phyloP scores from a whole-genome alignment of 2,329 filamentous ascomycete genomes.

The Cladophialophora immunda region DNA sequence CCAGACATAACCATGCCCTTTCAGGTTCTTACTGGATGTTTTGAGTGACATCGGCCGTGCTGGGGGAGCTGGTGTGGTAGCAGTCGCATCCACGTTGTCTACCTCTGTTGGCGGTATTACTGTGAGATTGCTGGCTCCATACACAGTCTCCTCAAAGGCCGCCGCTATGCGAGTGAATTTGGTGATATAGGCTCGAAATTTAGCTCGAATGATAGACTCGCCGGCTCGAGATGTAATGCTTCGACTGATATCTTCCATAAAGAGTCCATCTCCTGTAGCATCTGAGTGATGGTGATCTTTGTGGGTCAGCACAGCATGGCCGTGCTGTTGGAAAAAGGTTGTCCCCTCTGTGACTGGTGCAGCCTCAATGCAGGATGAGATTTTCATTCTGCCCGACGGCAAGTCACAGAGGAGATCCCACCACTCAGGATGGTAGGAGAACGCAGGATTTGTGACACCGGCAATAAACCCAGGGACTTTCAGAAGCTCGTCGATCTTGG shows the following conservation, averaged over 20 bases:
- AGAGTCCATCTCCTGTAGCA: slow-evolving; percentile 83
- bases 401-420: slow-evolving; percentile 97
- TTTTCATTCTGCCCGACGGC: slow-evolving; percentile 90
- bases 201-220: slow-evolving; percentile 86
- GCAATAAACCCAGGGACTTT: slow-evolving; percentile 98
- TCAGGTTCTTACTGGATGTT: slow-evolving; percentile 51
- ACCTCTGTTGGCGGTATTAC: slow-evolving; percentile 76
- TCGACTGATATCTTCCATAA: slow-evolving; percentile 85
- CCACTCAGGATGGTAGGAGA: slow-evolving; percentile 94
- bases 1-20: slow-evolving; percentile 96
- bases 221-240: slow-evolving; percentile 88
- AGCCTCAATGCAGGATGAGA: slow-evolving; percentile 84
- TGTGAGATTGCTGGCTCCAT: slow-evolving; percentile 88
- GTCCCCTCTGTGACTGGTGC: slow-evolving; percentile 85
- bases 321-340: slow-evolving; percentile 83
- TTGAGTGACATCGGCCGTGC: slow-evolving; percentile 36
- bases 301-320: slow-evolving; percentile 56
- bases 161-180: slow-evolving; percentile 93
- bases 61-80: slow-evolving; percentile 11
- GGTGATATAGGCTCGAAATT: slow-evolving; percentile 93
- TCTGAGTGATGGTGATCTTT: slow-evolving; percentile 58
- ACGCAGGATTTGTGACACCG: slow-evolving; percentile 95
- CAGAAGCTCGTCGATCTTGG: slow-evolving; percentile 94
- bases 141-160: slow-evolving; percentile 94
- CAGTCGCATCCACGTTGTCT: slow-evolving; percentile 57